Evolutionary conservation across 2,329 filamentous ascomycete species (phyloP), one percentile per base, ranked within the genome.

Genomic region (Colletotrichum cereale): DNA sequence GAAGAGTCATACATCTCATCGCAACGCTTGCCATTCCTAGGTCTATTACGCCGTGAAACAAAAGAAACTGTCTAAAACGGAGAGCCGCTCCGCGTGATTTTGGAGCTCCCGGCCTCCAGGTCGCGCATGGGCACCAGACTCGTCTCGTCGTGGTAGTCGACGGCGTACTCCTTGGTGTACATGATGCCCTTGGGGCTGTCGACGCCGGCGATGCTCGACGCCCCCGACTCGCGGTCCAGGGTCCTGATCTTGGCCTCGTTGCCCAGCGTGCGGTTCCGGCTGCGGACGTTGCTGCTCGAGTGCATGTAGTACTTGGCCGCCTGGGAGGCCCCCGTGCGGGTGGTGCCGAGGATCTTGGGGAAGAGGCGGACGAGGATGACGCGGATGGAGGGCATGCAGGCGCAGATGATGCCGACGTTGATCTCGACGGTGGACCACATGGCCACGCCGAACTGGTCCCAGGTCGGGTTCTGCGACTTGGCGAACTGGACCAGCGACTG

Each of bases 391-490:
- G 82, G 82, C 77, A 84, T 75, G 56, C 81, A 84, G 11, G 79
- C 80, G 68, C 82, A 71, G 11, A 84, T 80, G 16, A 83, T 78
- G 48, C 79, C 81, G 21, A 82, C 77, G 66, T 81, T 81, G 67
- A 82, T 79, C 68, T 84, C 82, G 31, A 84, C 76, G 0, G 76
- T 79, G 0, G 81, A 83, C 81, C 79, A 83, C 26, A 77, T 72
- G 6, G 76, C 77, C 0, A 81, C 73, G 4, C 76, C 79, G 21
- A 77, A 75, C 77, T 79, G 75, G 24, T 78, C 75, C 81, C 81
- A 83, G 0, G 82, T 81, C 0, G 78, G 76, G 55, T 83, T 82
- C 38, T 70, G 52, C 0, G 75, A 77, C 29, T 76, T 72, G 36
- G 77, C 77, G 10, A 81, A 80, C 8, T 67, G 74, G 31, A 82